These are phyloP conservation scores for Pyrrhoderma lamaoense DNA, from an alignment of 1,284 basidiomycete genomes.

Conservation along the genomic window DNA sequence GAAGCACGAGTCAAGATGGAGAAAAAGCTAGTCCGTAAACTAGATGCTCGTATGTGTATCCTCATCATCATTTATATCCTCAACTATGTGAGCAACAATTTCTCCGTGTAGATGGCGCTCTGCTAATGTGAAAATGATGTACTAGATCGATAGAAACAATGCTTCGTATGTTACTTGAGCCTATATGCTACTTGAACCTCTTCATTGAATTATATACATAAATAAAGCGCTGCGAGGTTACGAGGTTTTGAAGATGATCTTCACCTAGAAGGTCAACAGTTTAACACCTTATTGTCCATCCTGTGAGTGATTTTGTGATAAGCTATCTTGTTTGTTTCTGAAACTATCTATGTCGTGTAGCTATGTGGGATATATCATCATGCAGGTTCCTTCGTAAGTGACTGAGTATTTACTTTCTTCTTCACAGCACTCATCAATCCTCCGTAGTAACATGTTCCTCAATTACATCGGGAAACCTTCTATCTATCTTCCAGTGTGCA, in stretches of 20 bases:
- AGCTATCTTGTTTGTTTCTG: not conserved
- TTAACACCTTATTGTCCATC: slow-evolving; percentile 64
- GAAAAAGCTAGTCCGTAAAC: slow-evolving; percentile 24
- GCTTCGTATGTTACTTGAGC: slow-evolving; percentile 37
- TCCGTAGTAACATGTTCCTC: slow-evolving; percentile 18
- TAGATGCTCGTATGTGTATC: slow-evolving; percentile 28
- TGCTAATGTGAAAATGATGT: slow-evolving; percentile 26
- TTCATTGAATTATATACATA: not conserved
- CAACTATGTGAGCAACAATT: slow-evolving; percentile 8
- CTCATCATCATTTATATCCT: slow-evolving; percentile 8
- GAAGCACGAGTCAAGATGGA: slow-evolving; percentile 21
- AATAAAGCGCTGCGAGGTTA: slow-evolving; percentile 51
- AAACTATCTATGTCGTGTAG: slow-evolving; percentile 23
- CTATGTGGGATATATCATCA: slow-evolving; percentile 32
- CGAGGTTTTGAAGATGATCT: slow-evolving; percentile 69
- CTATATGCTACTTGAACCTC: not conserved
- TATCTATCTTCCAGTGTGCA: slow-evolving; percentile 33
- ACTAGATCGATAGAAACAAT: slow-evolving; percentile 66
- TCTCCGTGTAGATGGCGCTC: not conserved
- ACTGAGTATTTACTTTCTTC: slow-evolving; percentile 22
- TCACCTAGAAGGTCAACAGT: slow-evolving; percentile 55
- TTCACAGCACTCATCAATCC: not conserved
- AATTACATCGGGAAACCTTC: slow-evolving; percentile 20
- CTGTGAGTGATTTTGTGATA: slow-evolving; percentile 28
- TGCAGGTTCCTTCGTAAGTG: slow-evolving; percentile 19